Evolutionary conservation across 148 eudicot genomes (phyloP), one percentile per base, ranked within the genome.

Genomic region (Agrostemma githago): DNA sequence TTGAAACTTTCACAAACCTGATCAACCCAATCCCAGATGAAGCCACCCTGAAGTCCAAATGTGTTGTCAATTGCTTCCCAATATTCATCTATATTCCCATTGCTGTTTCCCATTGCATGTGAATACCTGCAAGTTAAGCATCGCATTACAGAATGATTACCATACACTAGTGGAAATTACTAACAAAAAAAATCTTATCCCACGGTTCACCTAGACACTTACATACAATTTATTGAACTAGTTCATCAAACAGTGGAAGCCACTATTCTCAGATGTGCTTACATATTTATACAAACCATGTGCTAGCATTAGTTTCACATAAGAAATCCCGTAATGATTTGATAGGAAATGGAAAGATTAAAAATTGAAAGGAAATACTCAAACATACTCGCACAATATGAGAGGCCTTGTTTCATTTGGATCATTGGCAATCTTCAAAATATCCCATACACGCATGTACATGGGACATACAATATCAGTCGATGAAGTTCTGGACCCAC

Each of bases 1-100:
- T 17, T 73, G 60, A 68, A 3, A 20, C 12, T 64, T 4, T 68
- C 63, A 62, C 56, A 62, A 56, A 93, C 97, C 91, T 92, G 96
- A 84, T 95, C 98, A 80, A 85, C 97, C 98, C 98, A 95, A 41
- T 95, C 98, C 97, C 98, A 95, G 48, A 95, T 90, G 83, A 95
- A 92, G 75, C 98, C 98, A 82, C 98, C 98, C 77, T 95, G 98
- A 78, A 95, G 93, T 74, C 98, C 98, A 86, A 87, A 88, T 41
- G 92, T 95, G 80, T 72, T 85, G 81, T 92, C 98, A 83, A 95
- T 90, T 61, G 97, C 97, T 88, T 92, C 89, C 98, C 98, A 95
- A 68, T 95, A 95, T 62, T 87, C 87, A 72, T 82, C 76, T 67
- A 95, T 83, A 76, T 88, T 92, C 43, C 98, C 98, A 21, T 83